These are phyloP conservation scores for Carpinus fangiana DNA, from an alignment of 306 rosid species.

Conservation along the genomic window DNA sequence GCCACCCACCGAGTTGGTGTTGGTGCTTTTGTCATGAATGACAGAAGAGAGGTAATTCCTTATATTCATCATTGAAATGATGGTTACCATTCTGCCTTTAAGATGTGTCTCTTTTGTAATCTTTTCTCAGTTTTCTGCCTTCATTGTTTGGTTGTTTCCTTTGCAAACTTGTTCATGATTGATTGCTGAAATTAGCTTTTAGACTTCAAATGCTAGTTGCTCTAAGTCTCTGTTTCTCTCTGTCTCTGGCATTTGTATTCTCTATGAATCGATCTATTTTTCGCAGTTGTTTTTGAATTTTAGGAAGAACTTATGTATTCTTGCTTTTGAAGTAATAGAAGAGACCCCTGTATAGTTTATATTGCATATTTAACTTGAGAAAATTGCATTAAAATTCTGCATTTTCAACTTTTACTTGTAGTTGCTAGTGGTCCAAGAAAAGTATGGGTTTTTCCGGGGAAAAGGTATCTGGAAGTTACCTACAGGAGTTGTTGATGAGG, in stretches of 20 bases:
- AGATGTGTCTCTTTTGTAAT: not conserved
- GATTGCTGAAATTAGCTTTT: not conserved
- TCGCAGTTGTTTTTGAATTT: not conserved
- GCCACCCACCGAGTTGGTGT: slow-evolving; percentile 79
- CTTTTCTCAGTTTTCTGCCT: not conserved
- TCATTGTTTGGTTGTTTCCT: not conserved
- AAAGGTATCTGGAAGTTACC: slow-evolving; percentile 80
- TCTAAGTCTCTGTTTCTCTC: not conserved
- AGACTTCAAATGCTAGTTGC: not conserved
- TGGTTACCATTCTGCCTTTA: not conserved
- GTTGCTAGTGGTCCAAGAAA: slow-evolving; percentile 91
- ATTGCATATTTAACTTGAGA: not conserved
- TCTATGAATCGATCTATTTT: not conserved
- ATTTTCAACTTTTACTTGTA: slow-evolving; percentile 22
- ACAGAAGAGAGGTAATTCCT: slow-evolving; percentile 62
- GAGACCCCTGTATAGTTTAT: not conserved
- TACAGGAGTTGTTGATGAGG: slow-evolving; percentile 86
- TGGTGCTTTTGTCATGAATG: slow-evolving; percentile 70
- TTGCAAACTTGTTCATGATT: not conserved
- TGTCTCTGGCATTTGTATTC: too few species aligned
- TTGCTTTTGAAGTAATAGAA: not conserved
- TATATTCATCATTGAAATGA: not conserved
- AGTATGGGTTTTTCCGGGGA: slow-evolving; percentile 56
- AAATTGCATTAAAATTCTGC: not conserved
- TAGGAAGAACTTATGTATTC: not conserved